Evolutionary conservation across 805 yeast genomes (phyloP), one percentile per base, ranked within the genome.

Genomic region (Saturnispora halmiae): DNA sequence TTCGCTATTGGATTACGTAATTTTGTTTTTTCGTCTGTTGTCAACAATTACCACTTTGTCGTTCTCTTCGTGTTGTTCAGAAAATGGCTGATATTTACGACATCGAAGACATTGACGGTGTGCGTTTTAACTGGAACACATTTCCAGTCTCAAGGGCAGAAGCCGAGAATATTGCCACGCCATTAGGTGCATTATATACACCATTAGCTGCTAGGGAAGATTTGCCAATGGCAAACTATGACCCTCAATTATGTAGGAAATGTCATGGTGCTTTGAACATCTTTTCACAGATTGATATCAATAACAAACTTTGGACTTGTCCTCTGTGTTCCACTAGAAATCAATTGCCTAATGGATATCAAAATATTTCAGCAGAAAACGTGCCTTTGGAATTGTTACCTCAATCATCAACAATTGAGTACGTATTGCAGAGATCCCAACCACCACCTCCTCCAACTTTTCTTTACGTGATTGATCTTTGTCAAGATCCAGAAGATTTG

Each of bases 161-260:
- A 61, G 92, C 95, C 15, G 79, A 80, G 53, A 82, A 92, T 51
- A 82, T 87, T 55, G 94, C 90, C 15, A 88, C 92, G 25, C 98
- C 99, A 10, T 79, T 92, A 28, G 95, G 96, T 31, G 81, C 95
- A 42, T 66, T 92, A 47, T 92, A 87, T 68, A 88, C 96, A n/a
- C 99, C 99, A 7, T 72, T 92, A 52, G 77, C 85, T 54, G 76
- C 75, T 43, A 75, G 83, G 50, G 82, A 80, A 45, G 87, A 80
- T 48, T 67, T 86, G 47, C 80, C 85, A 14, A 64, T 83, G 40
- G 86, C 90, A 42, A 75, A 75, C 52, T 86, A 87, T 61, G 95
- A 88, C 59, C 96, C 96, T 10, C 77, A 79, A 38, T 64, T 75
- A 32, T 88, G 96, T 65, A 72, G 87, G 41, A 76, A 77, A 44